phyloP scores from a whole-genome alignment of 192 early-diverging fungal species.

The Podila epicladia region DNA sequence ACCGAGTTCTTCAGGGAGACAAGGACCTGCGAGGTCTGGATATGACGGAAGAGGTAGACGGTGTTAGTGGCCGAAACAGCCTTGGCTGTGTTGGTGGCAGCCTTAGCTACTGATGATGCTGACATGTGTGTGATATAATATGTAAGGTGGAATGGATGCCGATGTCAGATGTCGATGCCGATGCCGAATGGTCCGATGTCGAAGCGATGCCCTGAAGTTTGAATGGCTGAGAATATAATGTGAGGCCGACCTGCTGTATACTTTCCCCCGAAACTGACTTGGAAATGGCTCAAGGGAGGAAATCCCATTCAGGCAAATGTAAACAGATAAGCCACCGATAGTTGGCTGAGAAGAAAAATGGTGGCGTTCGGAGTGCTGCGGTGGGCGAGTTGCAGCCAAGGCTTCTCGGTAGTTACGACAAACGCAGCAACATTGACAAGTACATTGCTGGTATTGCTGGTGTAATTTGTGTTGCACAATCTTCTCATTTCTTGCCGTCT shows the following conservation, averaged over 20 bases:
- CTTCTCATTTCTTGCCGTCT: no score
- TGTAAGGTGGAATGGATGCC: no score
- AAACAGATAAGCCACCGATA: not conserved
- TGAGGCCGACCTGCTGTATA: not conserved
- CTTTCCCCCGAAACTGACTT: not conserved
- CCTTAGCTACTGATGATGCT: slow-evolving; percentile 36
- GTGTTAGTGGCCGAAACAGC: slow-evolving; percentile 19
- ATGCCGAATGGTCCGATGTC: no score
- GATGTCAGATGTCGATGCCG: not conserved
- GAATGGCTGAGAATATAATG: no score
- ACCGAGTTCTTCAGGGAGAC: slow-evolving; percentile 56
- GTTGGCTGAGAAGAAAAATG: not conserved
- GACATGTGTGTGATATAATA: slow-evolving; percentile 21
- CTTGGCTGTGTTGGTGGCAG: slow-evolving; percentile 14
- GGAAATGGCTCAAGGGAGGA: not conserved
- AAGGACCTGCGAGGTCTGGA: slow-evolving; percentile 63
- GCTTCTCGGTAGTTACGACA: no score
- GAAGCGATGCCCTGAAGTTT: no score
- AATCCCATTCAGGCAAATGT: not conserved
- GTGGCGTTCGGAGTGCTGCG: not conserved
- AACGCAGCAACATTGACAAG: no score
- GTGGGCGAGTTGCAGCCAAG: no score
- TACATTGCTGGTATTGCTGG: no score
- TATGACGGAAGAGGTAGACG: slow-evolving; percentile 62
- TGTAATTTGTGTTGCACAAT: no score